Evolutionary conservation across 768 basidiomycete genomes (phyloP).

Genomic region (Kwoniella sp.): DNA sequence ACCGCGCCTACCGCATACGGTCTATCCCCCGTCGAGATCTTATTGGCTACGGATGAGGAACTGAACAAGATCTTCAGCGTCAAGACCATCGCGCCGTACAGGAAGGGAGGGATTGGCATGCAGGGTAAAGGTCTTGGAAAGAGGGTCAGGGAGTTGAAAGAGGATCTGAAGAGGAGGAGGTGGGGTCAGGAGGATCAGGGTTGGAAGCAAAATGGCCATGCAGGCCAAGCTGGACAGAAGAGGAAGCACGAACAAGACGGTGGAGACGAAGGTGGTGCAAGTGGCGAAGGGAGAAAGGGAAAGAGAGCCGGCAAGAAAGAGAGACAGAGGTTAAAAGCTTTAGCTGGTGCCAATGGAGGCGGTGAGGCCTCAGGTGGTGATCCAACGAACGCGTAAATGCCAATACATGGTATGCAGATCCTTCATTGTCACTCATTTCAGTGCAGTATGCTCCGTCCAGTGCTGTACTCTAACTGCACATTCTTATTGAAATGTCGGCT

Average conservation of each 20-base stretch:
- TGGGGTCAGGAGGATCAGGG: conserved; percentile 56
- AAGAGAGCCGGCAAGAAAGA: conserved; percentile 57
- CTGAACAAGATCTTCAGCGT: conserved; percentile 87
- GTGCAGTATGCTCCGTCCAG: no score
- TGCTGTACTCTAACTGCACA: no score
- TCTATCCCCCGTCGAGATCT: conserved; percentile 79
- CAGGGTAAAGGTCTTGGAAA: conserved; percentile 61
- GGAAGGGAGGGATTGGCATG: conserved; percentile 60
- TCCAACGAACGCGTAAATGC: background rate
- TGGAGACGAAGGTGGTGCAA: conserved; percentile 17
- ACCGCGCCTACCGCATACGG: conserved; percentile 65
- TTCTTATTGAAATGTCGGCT: no score
- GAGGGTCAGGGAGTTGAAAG: conserved; percentile 72
- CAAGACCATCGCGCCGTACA: conserved; percentile 90
- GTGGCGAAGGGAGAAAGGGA: conserved; percentile 34
- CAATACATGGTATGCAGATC: no score
- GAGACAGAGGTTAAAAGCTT: conserved; percentile 27
- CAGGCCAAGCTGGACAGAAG: conserved; percentile 20
- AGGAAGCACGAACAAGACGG: conserved; percentile 4
- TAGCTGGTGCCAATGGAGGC: background rate
- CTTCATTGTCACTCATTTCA: no score
- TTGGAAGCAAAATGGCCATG: background rate
- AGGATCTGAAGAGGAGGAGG: conserved; percentile 60
- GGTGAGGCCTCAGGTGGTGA: background rate
- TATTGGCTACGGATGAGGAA: conserved; percentile 88